phyloP scores from a whole-genome alignment of 129 eudicot species.

The Flaveria trinervia region DNA sequence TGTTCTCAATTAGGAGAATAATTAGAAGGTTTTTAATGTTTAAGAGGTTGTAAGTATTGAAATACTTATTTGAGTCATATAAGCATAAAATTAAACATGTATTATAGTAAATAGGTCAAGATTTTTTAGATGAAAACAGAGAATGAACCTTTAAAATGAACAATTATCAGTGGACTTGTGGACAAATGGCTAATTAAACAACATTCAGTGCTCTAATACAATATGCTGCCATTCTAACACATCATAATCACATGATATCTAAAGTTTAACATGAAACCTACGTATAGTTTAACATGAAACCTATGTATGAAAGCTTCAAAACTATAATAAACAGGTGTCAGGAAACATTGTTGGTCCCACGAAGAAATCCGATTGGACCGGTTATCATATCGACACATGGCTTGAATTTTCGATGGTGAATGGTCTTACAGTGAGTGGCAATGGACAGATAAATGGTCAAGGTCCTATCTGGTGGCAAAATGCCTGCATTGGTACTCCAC shows the following conservation, averaged over 20 bases:
- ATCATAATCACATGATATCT: too few relatives aligned
- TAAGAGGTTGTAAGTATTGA: too few relatives aligned
- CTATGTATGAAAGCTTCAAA: not conserved
- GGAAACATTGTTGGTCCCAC: conserved; percentile 56
- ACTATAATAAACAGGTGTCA: conserved; percentile 39
- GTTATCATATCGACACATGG: conserved; percentile 42
- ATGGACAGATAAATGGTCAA: conserved; percentile 56
- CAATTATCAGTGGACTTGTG: too few relatives aligned
- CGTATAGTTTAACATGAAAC: not conserved
- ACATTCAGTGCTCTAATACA: too few relatives aligned
- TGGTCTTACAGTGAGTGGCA: conserved; percentile 52
- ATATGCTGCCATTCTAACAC: too few relatives aligned
- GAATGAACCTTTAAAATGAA: not conserved
- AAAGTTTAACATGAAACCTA: too few relatives aligned
- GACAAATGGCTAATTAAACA: too few relatives aligned
- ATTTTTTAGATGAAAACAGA: too few relatives aligned
- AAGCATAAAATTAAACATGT: too few relatives aligned
- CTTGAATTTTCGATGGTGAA: conserved; percentile 38
- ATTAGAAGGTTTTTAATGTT: too few relatives aligned
- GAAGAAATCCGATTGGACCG: conserved; percentile 39
- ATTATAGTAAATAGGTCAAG: not conserved
- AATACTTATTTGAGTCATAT: too few relatives aligned
- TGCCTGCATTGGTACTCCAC: conserved; percentile 44
- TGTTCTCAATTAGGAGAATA: too few relatives aligned
- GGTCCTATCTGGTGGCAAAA: conserved; percentile 68